These are phyloP conservation scores for Cordyceps cicadae DNA, from an alignment of 2,329 filamentous ascomycete genomes.

Conservation along the genomic window DNA sequence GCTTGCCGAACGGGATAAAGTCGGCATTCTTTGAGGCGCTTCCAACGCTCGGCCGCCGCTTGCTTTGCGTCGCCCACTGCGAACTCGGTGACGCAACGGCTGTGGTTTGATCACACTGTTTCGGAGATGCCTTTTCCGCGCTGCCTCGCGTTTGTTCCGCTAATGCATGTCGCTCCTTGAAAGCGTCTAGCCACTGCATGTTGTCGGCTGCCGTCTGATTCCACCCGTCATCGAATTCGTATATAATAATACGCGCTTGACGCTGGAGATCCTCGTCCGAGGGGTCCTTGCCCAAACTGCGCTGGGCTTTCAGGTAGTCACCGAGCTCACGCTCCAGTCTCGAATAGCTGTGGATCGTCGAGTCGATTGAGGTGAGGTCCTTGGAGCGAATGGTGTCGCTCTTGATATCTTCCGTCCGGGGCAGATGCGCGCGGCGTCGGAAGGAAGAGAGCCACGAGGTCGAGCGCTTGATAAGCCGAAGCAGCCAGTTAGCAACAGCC, in stretches of 20 bases:
- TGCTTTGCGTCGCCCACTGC: conserved; percentile 1
- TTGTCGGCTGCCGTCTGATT: conserved; percentile 57
- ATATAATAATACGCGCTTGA: conserved; percentile 53
- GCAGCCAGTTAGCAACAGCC: conserved; percentile 45
- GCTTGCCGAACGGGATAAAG: not conserved
- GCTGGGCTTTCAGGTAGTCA: conserved; percentile 41
- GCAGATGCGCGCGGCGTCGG: conserved; percentile 47
- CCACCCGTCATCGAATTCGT: conserved; percentile 54
- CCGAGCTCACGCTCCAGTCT: conserved; percentile 48
- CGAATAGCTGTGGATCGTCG: conserved; percentile 50
- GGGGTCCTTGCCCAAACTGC: conserved; percentile 37
- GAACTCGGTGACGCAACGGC: not conserved
- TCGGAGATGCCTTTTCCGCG: conserved; percentile 7
- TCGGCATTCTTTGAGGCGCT: not conserved
- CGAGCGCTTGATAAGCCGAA: conserved; percentile 42
- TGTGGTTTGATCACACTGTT: conserved; percentile 2
- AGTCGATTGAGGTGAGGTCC: conserved; percentile 48
- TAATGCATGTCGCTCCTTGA: conserved; percentile 38
- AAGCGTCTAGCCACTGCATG: conserved; percentile 42
- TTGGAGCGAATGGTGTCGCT: conserved; percentile 40
- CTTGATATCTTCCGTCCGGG: conserved; percentile 47
- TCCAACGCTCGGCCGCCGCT: not conserved
- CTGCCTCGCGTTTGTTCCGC: conserved; percentile 6
- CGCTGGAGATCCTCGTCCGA: conserved; percentile 47
- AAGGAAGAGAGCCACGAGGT: conserved; percentile 49